Percentiles rank a stretch among this genome's conserved stretches.
phyloP scores from a whole-genome alignment of 2,329 filamentous ascomycete species.

The Lecanicillium sp. region DNA sequence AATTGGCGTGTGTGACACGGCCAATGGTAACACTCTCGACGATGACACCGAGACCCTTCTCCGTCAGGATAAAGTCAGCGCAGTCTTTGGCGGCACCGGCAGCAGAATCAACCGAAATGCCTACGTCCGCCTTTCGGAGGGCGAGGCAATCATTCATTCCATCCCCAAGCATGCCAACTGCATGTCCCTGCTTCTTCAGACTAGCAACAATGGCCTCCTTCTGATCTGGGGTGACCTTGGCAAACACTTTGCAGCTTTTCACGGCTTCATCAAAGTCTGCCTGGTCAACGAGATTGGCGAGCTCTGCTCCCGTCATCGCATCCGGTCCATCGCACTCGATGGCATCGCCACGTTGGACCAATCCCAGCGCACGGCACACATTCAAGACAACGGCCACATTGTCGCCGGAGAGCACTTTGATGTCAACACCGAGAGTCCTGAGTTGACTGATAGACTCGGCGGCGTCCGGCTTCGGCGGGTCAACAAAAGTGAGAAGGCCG shows the following conservation, averaged over 20 bases:
- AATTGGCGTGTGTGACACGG: slow-evolving; percentile 23
- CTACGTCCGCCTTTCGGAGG: slow-evolving; percentile 22
- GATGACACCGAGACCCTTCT: slow-evolving; percentile 25
- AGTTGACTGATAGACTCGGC: slow-evolving; percentile 21
- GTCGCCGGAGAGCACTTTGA: slow-evolving; percentile 25
- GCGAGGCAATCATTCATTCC: slow-evolving; percentile 27
- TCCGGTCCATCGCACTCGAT: slow-evolving; percentile 18
- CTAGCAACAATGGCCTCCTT: slow-evolving; percentile 22
- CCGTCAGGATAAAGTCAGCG: slow-evolving; percentile 24
- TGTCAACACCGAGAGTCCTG: slow-evolving; percentile 20
- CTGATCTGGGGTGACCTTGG: slow-evolving; percentile 24
- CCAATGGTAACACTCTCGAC: slow-evolving; percentile 22
- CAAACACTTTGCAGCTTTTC: slow-evolving; percentile 22
- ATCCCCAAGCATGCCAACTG: slow-evolving; percentile 26
- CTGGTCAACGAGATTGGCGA: slow-evolving; percentile 17
- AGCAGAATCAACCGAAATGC: slow-evolving; percentile 26
- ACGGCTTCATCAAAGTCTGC: slow-evolving; percentile 21
- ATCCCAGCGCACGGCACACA: slow-evolving; percentile 21
- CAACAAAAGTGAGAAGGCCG: slow-evolving; percentile 24
- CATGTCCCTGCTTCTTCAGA: slow-evolving; percentile 20
- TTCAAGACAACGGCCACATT: slow-evolving; percentile 24
- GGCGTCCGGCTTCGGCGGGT: slow-evolving; percentile 25
- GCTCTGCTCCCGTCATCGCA: slow-evolving; percentile 22
- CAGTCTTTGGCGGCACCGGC: slow-evolving; percentile 25
- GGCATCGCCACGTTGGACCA: slow-evolving; percentile 17